Base-by-base conservation (phyloP, 179 eudicot species). In the Vitellaria paradoxa region DNA sequence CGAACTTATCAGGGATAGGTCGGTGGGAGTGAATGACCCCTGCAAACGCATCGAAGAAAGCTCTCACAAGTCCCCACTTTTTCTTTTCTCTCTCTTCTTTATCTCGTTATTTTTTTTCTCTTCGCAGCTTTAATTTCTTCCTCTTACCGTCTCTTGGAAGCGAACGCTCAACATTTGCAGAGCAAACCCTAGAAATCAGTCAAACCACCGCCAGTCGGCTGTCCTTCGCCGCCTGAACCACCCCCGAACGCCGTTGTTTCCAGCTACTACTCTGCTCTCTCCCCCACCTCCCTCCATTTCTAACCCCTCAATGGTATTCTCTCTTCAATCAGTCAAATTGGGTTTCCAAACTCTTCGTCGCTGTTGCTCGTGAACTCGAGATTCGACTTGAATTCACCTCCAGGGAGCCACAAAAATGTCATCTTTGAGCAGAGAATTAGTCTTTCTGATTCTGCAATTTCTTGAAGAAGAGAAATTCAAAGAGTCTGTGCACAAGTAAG, bases 391-490 rank as follows among this genome's bases (percentile, higher is more conserved):
- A 50, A 13, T 76, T 76, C 10, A 12, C 4, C 67, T 64, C 40
- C 11, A 9, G 71, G 68, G 82, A 57, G 21, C 24, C 18, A 71
- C 1, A 30, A 45, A 75, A 59, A 91, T 91, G 97, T 90, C 93
- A 75, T 92, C 93, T 21, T 79, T 92, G 4, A 92, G 97, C 83
- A 87, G 93, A 76, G 97, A 92, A 80, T 88, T 92, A 86, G 97
- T 92, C 56, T 90, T 92, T 50, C 84, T 92, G 18, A 92, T 92
- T 77, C 97, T 92, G 72, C 93, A 92, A 79, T 92, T 92, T 65
- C 88, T 71, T 1, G 50, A 66, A 9, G 50, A 66, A 24, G 70
- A 66, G 70, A 66, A 42, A 18, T 42, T 37, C 40, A 90, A 90
- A 87, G 93, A 92, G 75, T 87, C 97, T 65, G 92, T 92, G 73